Base-by-base conservation (phyloP, 2,329 filamentous ascomycete genomes). In the Ophiosphaerella narmari region DNA sequence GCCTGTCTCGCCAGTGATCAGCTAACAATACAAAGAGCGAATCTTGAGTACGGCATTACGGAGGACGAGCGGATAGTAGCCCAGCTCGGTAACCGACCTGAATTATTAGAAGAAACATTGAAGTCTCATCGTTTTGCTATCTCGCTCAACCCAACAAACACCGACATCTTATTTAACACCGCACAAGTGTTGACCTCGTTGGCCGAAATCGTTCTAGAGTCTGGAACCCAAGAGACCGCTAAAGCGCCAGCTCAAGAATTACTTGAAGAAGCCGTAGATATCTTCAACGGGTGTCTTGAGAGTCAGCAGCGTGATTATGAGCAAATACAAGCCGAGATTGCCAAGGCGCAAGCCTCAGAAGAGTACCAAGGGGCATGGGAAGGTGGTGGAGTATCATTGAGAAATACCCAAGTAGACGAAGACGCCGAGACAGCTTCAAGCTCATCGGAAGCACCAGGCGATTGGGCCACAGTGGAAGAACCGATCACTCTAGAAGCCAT, bases 81-180 rank as follows among this genome's bases (percentile, higher is more conserved):
- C 2, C 79, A 85, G 51, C 72, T 89, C n/a, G 79, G 81, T 0
- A 75, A 81, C 16, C 71, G 80, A 11, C 63, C 80, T 2, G 78
- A 82, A n/a, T 75, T 85, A 21, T 71, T 90, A 18, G 75, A 81
- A 35, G 78, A 82, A 50, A 83, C 87, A 1, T 70, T 90, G 21
- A 75, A 79, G 23, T 87, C 86, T 2, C 87, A 90, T 68, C 80
- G 80, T 47, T 79, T 82, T 65, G 86, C 87, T 4, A 72, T 87
- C 24, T 71, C 69, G 1, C 68, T 90, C 26, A 80, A 86, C 18
- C 78, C 81, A 41, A 79, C 84, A 35, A 88, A 89, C 65, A 77
- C 85, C 1, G 86, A 91, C 70, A 79, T 84, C 5, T 74, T 88
- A 7, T 91, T 90, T 76, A 91, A 90, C 65, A 86, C 84, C 5